A percentile compares a stretch with the other conserved stretches of the same genome.
Evolutionary conservation across 176 grass and related monocot genomes (phyloP).

Genomic region (Melocanna baccifera): DNA sequence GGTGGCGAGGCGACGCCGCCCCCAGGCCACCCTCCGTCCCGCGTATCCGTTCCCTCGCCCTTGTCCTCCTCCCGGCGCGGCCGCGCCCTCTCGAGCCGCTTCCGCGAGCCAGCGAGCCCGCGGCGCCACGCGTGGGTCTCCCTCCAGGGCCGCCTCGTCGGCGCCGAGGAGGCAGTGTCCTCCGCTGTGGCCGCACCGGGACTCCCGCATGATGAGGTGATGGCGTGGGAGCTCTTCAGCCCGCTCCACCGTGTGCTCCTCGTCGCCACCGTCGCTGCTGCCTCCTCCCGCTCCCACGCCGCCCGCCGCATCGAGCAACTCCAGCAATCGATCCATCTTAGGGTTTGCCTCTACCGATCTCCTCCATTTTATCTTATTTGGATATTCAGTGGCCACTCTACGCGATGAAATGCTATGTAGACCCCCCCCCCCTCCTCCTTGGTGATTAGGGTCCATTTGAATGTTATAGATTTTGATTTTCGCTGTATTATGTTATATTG

Average conservation of each 20-base stretch:
- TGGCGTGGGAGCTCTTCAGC: slow-evolving; percentile 83
- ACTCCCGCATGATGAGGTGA: slow-evolving; percentile 29
- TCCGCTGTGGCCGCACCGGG: slow-evolving; percentile 25
- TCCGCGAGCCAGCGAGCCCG: slow-evolving; percentile 48
- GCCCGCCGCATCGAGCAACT: slow-evolving; percentile 64
- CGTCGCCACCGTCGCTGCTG: slow-evolving; percentile 68
- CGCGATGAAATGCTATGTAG: neutral
- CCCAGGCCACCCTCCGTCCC: neutral
- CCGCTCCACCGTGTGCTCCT: slow-evolving; percentile 78
- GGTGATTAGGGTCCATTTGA: neutral
- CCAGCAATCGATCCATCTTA: slow-evolving; percentile 56
- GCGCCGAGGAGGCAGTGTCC: slow-evolving; percentile 55
- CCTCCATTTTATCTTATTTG: neutral
- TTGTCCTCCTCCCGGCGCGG: slow-evolving; percentile 20
- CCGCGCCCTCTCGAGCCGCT: slow-evolving; percentile 51
- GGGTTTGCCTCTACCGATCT: slow-evolving; percentile 41
- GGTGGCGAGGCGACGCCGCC: slow-evolving; percentile 37
- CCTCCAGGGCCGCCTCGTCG: slow-evolving; percentile 69
- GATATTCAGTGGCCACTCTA: neutral
- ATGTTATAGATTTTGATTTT: neutral
- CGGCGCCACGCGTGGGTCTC: slow-evolving; percentile 52
- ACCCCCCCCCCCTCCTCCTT: rapidly evolving
- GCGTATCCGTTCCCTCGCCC: neutral
- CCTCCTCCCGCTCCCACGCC: slow-evolving; percentile 54
- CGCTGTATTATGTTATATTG: neutral